Base-by-base conservation (phyloP, 1,139 yeast species). In the Scheffersomyces parashehatae region DNA sequence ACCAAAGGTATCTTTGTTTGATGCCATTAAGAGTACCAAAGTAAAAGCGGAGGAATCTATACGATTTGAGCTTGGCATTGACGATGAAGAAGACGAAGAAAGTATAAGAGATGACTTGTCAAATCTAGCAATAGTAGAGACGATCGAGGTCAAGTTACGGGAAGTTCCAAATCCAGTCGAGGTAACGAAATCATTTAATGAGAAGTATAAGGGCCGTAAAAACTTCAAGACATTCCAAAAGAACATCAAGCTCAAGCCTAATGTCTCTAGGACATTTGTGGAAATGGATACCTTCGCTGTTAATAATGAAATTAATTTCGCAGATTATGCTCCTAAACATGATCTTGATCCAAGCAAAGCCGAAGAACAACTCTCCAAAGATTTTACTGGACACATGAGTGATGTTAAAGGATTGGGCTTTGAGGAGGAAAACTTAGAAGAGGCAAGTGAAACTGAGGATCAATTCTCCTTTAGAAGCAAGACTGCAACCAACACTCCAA, bases 191-290 rank as follows among this genome's bases (percentile, higher is more conserved):
- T 31, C 35, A 3, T 31, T 31, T 14, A 43, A 40, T 13, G 44
- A 39, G 4, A 38, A 43, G 4, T 60, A 59, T 41, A 37, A 46
- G 2, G 64, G 62, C 2, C 56, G 73, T 4, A 69, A 64, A 44
- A 72, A 73, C 48, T 71, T 71, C 53, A 73, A 73, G 47, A 60
- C 50, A 3, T 73, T 73, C 52, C 55, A 50, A 15, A 73, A 70
- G 46, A 58, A 56, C 32, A 54, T 58, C 14, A 53, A 54, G 1
- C 36, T 58, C n/a, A 55, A 54, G 28, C 50, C 64, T 5, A 54
- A 51, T 12, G 54, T 60, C 15, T 55, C 64, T 0, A 45, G 73
- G 37, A 51, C 67, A 0, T 65, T 51, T 46, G 57, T 70, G 12
- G 63, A 55, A 5, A 51, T 68, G 38, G 55, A 53, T 4, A 52